Percentiles rank a stretch among this genome's conserved stretches.
Evolutionary conservation across 1,284 basidiomycete genomes (phyloP).

Genomic region (Meripilus lineatus): DNA sequence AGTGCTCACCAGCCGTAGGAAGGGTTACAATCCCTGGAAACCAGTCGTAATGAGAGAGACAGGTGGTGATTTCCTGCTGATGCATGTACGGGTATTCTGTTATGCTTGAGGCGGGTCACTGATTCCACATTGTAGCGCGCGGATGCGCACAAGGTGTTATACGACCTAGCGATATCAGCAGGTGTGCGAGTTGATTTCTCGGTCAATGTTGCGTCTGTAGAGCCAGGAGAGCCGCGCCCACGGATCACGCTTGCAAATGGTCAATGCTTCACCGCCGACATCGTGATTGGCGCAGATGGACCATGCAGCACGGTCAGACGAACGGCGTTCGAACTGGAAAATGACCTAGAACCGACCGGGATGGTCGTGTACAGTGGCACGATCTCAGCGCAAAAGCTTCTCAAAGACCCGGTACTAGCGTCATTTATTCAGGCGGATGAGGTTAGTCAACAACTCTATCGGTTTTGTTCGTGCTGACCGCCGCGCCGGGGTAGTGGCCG

Average conservation of each 20-base stretch:
- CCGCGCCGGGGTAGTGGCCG: too few relatives aligned
- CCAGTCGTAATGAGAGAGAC: conserved; percentile 49
- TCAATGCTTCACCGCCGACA: conserved; percentile 26
- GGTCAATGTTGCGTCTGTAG: conserved; percentile 23
- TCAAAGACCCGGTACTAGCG: conserved; percentile 7
- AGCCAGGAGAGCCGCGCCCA: conserved; percentile 11
- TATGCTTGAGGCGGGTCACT: too few relatives aligned
- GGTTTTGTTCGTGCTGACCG: too few relatives aligned
- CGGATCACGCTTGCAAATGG: conserved; percentile 28
- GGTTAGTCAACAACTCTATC: conserved; percentile 12
- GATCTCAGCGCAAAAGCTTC: background rate
- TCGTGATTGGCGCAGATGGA: conserved; percentile 35
- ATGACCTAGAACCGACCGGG: background rate
- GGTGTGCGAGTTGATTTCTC: conserved; percentile 38
- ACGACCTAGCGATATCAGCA: conserved; percentile 34
- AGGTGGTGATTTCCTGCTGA: conserved; percentile 47
- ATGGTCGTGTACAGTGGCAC: conserved; percentile 3
- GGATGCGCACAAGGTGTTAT: conserved; percentile 34
- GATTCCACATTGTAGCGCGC: too few relatives aligned
- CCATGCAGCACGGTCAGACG: conserved; percentile 22
- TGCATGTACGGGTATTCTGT: conserved; percentile 44
- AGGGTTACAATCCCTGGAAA: conserved; percentile 46
- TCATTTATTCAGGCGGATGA: conserved; percentile 7
- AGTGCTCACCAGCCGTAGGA: conserved; percentile 41
- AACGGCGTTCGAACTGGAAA: conserved; percentile 12